Evolutionary conservation across 441 rosid species (phyloP), one percentile per base, ranked within the genome.

Genomic region (Syzygium syzygioides): DNA sequence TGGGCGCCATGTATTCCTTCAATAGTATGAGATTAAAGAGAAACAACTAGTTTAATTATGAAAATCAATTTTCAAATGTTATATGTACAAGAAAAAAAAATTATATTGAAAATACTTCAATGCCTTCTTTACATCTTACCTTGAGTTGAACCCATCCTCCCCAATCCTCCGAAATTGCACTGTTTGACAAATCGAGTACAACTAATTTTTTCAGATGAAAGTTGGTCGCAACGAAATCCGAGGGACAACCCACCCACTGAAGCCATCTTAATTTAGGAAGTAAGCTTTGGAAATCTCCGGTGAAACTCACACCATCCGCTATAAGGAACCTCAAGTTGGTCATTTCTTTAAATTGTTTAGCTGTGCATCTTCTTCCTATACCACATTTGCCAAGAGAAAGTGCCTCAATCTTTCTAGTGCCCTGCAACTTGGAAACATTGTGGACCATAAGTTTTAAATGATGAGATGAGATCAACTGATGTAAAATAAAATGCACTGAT

Each of bases 331-430:
- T 56, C 60, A 56, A 3, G 60, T 56, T 56, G 60, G 60, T 23
- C 60, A 56, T 1, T 23, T 56, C 0, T 56, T 56, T 9, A 7
- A 55, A 7, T 17, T 55, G 8, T 55, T 55, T 3, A 3, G 56
- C 56, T 55, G 7, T 1, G 23, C 5, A 55, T 17, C 0, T 4
- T 55, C 20, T 55, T 55, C 23, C 19, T 13, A 0, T 19, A 3
- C 59, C 10, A 55, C 26, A 8, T 20, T 55, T 3, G 28, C 28
- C 59, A 56, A 56, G 59, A 56, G 59, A 56, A 56, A 56, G 60
- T 25, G 60, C 60, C 4, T 56, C 60, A 3, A 56, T 56, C 28
- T 56, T 56, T 56, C 4, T 55, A 14, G 56, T 55, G 20, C 20
- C 56, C 56, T 55, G 3, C 56, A 55, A 2, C 3, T 55, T 55